Evolutionary conservation across 2,329 filamentous ascomycete species (phyloP).

Genomic region (Beauveria varroae): DNA sequence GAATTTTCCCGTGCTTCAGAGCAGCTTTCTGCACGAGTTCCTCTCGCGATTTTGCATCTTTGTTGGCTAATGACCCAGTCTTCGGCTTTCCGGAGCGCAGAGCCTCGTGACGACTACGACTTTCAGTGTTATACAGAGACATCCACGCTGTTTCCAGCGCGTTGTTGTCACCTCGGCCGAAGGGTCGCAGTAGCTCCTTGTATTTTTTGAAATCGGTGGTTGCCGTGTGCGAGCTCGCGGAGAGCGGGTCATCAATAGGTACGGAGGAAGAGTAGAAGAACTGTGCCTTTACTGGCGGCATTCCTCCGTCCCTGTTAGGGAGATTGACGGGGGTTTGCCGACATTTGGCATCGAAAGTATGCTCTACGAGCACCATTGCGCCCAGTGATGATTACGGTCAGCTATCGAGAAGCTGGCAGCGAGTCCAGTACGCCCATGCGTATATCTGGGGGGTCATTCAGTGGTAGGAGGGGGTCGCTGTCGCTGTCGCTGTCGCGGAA

Average conservation of each 20-base stretch:
- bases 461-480: not conserved
- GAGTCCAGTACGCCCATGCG: not conserved
- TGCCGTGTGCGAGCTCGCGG: conserved; percentile 47
- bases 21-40: conserved; percentile 37
- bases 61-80: conserved; percentile 23
- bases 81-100: conserved; percentile 14
- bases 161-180: conserved; percentile 70
- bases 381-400: not conserved
- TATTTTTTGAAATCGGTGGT: conserved; percentile 43
- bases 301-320: conserved; percentile 33
- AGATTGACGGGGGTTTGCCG: conserved; percentile 42
- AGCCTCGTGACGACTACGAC: conserved; percentile 39
- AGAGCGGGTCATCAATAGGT: conserved; percentile 84
- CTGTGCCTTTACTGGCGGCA: conserved; percentile 58
- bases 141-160: conserved; percentile 74
- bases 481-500: not conserved
- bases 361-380: conserved; percentile 22
- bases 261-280: conserved; percentile 82
- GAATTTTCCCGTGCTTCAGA: conserved; percentile 38
- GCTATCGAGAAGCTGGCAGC: not conserved
- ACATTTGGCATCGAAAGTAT: conserved; percentile 56
- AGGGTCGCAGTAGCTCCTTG: conserved; percentile 64
- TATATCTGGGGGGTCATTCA: not conserved
- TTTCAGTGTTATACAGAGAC: conserved; percentile 43
- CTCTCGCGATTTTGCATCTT: conserved; percentile 28